These are phyloP conservation scores for Mycosarcoma mackinlayi DNA, from an alignment of 1,284 basidiomycete species.

Conservation along the genomic window DNA sequence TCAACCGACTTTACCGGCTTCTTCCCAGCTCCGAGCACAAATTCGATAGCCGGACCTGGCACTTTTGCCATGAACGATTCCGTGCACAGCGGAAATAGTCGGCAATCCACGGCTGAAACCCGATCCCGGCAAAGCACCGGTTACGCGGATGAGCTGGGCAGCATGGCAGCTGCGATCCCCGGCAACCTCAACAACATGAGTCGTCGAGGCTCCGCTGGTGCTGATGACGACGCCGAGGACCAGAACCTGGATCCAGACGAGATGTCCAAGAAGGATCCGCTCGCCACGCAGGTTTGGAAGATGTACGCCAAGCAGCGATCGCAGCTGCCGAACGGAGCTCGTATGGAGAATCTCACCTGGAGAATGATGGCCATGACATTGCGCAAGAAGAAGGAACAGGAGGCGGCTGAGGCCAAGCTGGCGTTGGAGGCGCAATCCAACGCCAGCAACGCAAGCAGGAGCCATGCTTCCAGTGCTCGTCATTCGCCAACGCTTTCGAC, in stretches of 20 bases:
- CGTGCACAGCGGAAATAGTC: conserved; percentile 9
- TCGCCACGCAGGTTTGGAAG: conserved; percentile 95
- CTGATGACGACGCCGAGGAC: conserved; percentile 43
- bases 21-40: conserved; percentile 8
- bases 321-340: conserved; percentile 85
- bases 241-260: conserved; percentile 60
- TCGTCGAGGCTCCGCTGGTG: conserved; percentile 54
- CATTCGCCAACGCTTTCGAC: conserved; percentile 39
- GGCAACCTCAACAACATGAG: conserved; percentile 40
- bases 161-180: conserved; percentile 12
- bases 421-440: conserved; percentile 29
- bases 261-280: conserved; percentile 78
- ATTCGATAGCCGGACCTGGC: conserved; percentile 1
- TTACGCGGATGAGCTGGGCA: conserved; percentile 21
- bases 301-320: conserved; percentile 92
- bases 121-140: conserved; percentile 37
- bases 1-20: conserved; percentile 35
- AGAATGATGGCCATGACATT: conserved; percentile 95
- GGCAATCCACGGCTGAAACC: conserved; percentile 14
- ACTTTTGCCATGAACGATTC: not conserved
- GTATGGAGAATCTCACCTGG: conserved; percentile 98
- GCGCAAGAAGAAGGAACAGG: conserved; percentile 77
- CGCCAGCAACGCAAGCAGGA: conserved; percentile 26
- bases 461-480: conserved; percentile 38
- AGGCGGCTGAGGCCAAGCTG: conserved; percentile 50